Base-by-base conservation (phyloP, 2,329 filamentous ascomycete species). In the Ophiosphaerella herpotricha region DNA sequence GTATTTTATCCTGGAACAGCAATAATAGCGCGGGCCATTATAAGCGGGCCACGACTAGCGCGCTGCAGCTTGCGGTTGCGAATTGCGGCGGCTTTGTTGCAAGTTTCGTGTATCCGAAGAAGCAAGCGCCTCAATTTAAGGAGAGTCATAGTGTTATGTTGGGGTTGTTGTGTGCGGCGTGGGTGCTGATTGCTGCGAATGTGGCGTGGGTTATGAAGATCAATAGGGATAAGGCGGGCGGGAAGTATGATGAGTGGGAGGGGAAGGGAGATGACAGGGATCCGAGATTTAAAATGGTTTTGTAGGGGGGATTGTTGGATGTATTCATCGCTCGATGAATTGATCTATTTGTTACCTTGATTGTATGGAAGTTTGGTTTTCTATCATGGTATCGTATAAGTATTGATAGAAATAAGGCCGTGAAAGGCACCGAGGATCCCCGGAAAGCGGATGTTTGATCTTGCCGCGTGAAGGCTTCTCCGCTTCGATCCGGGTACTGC, bases 1-100 rank as follows among this genome's bases (percentile, higher is more conserved):
- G 80, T 14, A 80, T 87, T 3, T 72, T 88, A 8, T 85, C 81
- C 1, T 88, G 85, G 85, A 82, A 85, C 54, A 82, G 82, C 2
- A 88, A 88, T 64, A 88, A 88, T 64, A 85, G 81, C 0, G 84
- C 85, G 0, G 85, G 83, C 0, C 86, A 89, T 63, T 89, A 88
- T 63, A 89, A 89, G 67, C 75, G 86, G 12, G 86, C 87, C 0
- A 88, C 86, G 0, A 86, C 85, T 0, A 82, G 82, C 1, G 86
- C 82, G 0, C 61, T 88, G 58, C 85, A 89, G 67, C 75, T 89
- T 23, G 82, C 82, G 1, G 82, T 88, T 57, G 86, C 85, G 0
- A 89, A 89, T 56, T 82, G 79, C 7, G 85, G 85, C 39, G 86
- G 86, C 0, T 87, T 88, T 57, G 84, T 88, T 2, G 82, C 85